A percentile compares a stretch with the other conserved stretches of the same genome.
These are phyloP conservation scores for Abelmoschus esculentus DNA, from an alignment of 345 rosid genomes.

Conservation along the genomic window DNA sequence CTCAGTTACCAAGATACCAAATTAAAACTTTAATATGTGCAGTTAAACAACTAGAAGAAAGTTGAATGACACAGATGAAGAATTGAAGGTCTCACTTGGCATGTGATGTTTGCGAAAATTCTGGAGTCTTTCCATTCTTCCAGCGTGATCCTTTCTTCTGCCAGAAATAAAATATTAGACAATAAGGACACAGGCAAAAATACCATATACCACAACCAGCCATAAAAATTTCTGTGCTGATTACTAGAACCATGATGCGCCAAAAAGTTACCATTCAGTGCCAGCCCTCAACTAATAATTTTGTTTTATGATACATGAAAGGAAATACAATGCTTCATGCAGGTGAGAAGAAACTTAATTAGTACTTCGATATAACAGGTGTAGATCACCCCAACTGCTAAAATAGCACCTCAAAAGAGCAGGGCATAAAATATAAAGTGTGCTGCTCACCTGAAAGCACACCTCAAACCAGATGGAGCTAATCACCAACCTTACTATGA, in stretches of 20 bases:
- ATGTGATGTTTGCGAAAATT: constrained; percentile 55
- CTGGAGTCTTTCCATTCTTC: constrained; percentile 84
- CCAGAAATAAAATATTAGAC: constrained; percentile 13
- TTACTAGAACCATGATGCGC: not conserved
- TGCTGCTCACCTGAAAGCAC: not conserved
- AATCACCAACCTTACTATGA: not conserved
- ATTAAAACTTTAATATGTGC: not conserved
- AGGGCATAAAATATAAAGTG: not conserved
- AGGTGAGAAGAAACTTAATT: not conserved
- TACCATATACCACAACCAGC: not conserved
- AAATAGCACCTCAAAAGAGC: not conserved
- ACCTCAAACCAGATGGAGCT: not conserved
- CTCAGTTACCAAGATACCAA: constrained; percentile 18
- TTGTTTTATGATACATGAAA: not conserved
- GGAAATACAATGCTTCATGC: not conserved
- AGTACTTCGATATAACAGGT: not conserved
- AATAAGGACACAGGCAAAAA: not conserved
- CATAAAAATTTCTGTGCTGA: not conserved
- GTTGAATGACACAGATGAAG: constrained; percentile 12
- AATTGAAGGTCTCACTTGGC: constrained; percentile 60
- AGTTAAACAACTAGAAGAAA: constrained; percentile 9
- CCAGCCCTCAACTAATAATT: not conserved
- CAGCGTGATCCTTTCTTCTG: constrained; percentile 80
- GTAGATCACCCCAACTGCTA: not conserved
- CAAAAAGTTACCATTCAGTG: not conserved